Conservation (phyloP, 768 basidiomycete species). For the Hypsizygus marmoreus region DNA sequence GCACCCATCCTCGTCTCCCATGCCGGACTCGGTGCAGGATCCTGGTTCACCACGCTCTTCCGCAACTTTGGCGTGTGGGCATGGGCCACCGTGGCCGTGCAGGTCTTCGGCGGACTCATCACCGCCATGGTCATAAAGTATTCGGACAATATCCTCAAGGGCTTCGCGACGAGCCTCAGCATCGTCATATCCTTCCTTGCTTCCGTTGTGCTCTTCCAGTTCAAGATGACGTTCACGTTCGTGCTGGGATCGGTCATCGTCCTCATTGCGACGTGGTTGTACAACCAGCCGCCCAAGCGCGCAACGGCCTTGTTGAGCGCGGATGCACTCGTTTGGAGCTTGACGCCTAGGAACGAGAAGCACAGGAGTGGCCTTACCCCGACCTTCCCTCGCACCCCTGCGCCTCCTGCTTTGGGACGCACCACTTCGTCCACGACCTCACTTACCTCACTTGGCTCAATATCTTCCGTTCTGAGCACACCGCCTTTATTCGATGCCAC, state of each 20-base stretch:
- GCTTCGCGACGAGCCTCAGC: conserved; percentile 92
- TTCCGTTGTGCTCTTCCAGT: conserved; percentile 87
- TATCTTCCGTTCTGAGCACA: conserved; percentile 21
- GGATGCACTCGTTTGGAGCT: conserved; percentile 20
- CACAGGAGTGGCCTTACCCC: conserved; percentile 13
- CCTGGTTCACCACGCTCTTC: conserved; percentile 61
- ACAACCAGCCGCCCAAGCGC: conserved; percentile 67
- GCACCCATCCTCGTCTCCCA: conserved; percentile 70
- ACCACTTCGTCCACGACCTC: conserved; percentile 34
- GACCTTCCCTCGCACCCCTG: too few species aligned
- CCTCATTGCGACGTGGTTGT: conserved; percentile 87
- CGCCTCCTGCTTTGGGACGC: conserved; percentile 23
- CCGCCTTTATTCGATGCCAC: conserved; percentile 25
- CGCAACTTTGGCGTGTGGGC: conserved; percentile 92
- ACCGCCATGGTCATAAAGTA: conserved; percentile 98
- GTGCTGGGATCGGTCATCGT: conserved; percentile 83
- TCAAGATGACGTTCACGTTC: conserved; percentile 85
- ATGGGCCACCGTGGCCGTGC: conserved; percentile 87
- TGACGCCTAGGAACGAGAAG: conserved; percentile 28
- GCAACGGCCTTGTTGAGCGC: conserved; percentile 12
- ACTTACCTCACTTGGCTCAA: conserved; percentile 30
- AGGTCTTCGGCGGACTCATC: conserved; percentile 91
- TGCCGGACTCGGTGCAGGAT: conserved; percentile 30
- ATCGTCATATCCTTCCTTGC: conserved; percentile 95
- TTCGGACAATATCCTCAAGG: conserved; percentile 92